Percentiles rank a stretch among this genome's conserved stretches.
These are phyloP conservation scores for Colletotrichum noveboracense DNA, from an alignment of 2,329 filamentous ascomycete species.

Conservation along the genomic window DNA sequence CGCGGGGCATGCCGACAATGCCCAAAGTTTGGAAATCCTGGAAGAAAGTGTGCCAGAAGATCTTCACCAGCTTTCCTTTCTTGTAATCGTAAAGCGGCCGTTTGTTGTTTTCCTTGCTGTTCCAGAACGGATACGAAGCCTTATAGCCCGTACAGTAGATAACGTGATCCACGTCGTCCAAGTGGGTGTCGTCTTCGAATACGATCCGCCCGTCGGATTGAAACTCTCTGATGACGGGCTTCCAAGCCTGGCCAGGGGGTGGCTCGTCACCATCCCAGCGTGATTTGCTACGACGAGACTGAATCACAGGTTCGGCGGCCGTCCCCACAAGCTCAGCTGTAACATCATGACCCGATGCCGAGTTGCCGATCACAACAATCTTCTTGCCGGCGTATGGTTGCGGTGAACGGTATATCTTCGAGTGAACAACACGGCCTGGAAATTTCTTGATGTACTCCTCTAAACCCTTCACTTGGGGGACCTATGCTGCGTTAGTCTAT, in stretches of 20 bases:
- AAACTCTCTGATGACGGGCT: slow-evolving; percentile 54
- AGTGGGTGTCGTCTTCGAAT: slow-evolving; percentile 40
- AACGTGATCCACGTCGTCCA: slow-evolving; percentile 41
- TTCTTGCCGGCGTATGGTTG: slow-evolving; percentile 35
- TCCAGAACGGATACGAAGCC: slow-evolving; percentile 55
- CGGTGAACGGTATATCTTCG: slow-evolving; percentile 49
- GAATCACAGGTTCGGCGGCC: slow-evolving; percentile 50
- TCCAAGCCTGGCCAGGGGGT: slow-evolving; percentile 55
- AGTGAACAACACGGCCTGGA: slow-evolving; percentile 47
- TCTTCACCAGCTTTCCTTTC: slow-evolving; percentile 44
- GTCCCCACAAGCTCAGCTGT: slow-evolving; percentile 39
- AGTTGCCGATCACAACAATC: slow-evolving; percentile 48
- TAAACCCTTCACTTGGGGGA: slow-evolving; percentile 52
- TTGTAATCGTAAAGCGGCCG: slow-evolving; percentile 56
- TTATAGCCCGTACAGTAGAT: slow-evolving; percentile 50
- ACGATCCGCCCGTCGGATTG: slow-evolving; percentile 45
- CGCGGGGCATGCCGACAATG: slow-evolving; percentile 56
- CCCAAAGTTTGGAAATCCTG: slow-evolving; percentile 51
- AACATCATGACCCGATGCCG: slow-evolving; percentile 48
- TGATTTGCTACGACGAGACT: slow-evolving; percentile 53
- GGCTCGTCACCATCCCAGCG: slow-evolving; percentile 57
- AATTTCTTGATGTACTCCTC: slow-evolving; percentile 41
- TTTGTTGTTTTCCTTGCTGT: slow-evolving; percentile 43
- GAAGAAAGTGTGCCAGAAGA: slow-evolving; percentile 60
- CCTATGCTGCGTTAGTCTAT: slow-evolving; percentile 28